Evolutionary conservation across 176 grass and related monocot genomes (phyloP), one percentile per base, ranked within the genome.

Genomic region (Lolium perenne): DNA sequence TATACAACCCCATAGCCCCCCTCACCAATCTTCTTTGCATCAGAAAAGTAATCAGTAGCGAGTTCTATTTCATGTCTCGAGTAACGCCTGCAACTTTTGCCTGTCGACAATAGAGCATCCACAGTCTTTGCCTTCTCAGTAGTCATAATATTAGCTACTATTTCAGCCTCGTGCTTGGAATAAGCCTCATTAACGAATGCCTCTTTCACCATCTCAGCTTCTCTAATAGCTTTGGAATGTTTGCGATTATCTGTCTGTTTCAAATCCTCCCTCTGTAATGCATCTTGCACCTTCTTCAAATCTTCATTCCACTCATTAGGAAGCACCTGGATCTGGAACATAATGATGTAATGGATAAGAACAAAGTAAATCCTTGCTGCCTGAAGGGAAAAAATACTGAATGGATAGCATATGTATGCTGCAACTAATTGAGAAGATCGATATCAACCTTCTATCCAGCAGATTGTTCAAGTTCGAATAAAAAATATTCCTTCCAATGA

Each of bases 1-100:
- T 94, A 99, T 35, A 99, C 97, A 88, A 87, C 82, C 29, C 97
- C 97, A 83, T 92, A 96, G 88, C 94, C 87, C 53, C 97, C 97
- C 81, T 96, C 94, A 15, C 97, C 97, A 58, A 99, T 99, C 87
- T 96, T 96, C 60, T 88, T 99, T 82, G 92, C 82, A 90, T 86
- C 90, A 23, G 94, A 96, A 74, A 99, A 99, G 81, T 96, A 87
- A 85, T 96, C 73, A 7, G 97, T 99, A 8, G 97, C 97, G 58
- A 88, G 63, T 80, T 99, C 90, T 89, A 99, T 96, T 94, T 99
- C 97, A 77, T 88, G 82, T 71, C 79, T 88, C 17, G 94, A 90
- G 77, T 99, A 99, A 62, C 88, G 93, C 80, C 93, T 91, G 78
- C 97, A 94, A 88, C 84, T 91, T 87, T 88, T 98, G 23, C 82